Conservation (phyloP, 257 asterid species). For the Marsdenia floribunda region DNA sequence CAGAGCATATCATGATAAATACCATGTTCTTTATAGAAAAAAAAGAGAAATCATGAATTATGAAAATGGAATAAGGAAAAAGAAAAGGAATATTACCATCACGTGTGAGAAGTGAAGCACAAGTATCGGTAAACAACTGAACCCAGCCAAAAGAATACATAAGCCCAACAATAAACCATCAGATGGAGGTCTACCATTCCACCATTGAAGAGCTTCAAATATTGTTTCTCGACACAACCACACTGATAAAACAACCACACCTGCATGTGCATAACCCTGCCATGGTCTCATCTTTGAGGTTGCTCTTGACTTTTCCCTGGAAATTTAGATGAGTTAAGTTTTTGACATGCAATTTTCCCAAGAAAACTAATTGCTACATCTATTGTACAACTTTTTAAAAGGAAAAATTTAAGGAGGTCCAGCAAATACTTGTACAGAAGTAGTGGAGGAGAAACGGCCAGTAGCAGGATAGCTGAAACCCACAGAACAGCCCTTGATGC, state of each 20-base stretch:
- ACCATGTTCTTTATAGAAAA: not conserved
- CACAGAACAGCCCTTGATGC: slow-evolving; percentile 84
- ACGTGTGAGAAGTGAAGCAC: slow-evolving; percentile 96
- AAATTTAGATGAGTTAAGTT: slow-evolving; percentile 20
- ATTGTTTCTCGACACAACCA: slow-evolving; percentile 94
- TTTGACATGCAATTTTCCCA: not conserved
- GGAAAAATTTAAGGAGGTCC: slow-evolving; percentile 7
- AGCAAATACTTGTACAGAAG: slow-evolving; percentile 80
- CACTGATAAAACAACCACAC: slow-evolving; percentile 78
- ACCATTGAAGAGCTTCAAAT: slow-evolving; percentile 98
- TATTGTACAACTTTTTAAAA: not conserved
- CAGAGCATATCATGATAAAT: not conserved
- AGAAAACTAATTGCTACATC: not conserved
- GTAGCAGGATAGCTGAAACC: slow-evolving; percentile 85
- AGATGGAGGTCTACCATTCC: slow-evolving; percentile 96
- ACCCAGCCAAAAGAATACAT: slow-evolving; percentile 75
- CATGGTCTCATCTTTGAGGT: slow-evolving; percentile 92
- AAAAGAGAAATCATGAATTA: not conserved
- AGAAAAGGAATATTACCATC: slow-evolving; percentile 51
- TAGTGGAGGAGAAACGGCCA: slow-evolving; percentile 94
- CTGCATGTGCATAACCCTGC: slow-evolving; percentile 92
- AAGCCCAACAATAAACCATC: slow-evolving; percentile 92
- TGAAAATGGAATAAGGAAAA: slow-evolving; percentile 8
- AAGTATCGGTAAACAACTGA: slow-evolving; percentile 89
- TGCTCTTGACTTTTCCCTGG: slow-evolving; percentile 82